Evolutionary conservation across 805 yeast species (phyloP).

Genomic region (Hanseniaspora mollemarum): DNA sequence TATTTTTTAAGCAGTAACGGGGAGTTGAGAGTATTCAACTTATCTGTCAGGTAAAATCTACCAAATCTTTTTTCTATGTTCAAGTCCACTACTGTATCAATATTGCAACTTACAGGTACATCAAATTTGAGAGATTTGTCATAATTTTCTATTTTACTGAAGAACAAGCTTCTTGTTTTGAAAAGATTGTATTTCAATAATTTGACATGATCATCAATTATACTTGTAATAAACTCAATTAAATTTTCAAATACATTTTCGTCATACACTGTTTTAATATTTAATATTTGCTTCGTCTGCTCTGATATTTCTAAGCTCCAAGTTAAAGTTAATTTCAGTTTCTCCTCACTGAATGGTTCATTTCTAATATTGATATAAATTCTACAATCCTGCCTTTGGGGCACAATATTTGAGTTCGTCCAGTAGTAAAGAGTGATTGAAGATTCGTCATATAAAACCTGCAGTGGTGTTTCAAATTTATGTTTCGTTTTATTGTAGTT

Average conservation of each 20-base stretch:
- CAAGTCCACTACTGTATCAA: conserved; percentile 27
- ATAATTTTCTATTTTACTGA: neutral
- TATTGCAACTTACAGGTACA: conserved; percentile 28
- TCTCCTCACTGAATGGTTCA: conserved; percentile 18
- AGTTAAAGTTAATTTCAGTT: conserved; percentile 21
- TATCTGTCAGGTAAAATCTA: conserved; percentile 27
- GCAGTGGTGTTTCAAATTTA: conserved; percentile 7
- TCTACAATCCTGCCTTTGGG: conserved; percentile 20
- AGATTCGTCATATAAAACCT: conserved; percentile 25
- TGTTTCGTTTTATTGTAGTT: conserved; percentile 12
- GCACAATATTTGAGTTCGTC: conserved; percentile 20
- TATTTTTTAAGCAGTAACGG: conserved; percentile 23
- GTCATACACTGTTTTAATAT: conserved; percentile 21
- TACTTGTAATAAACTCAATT: conserved; percentile 25
- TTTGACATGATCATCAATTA: conserved; percentile 25
- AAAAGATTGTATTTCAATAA: conserved; percentile 26
- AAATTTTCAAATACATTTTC: conserved; percentile 27
- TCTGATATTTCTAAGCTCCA: conserved; percentile 24
- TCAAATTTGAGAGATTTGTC: conserved; percentile 22
- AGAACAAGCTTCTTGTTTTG: neutral
- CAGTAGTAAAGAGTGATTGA: conserved; percentile 28
- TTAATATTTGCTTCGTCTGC: conserved; percentile 17
- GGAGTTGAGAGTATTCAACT: conserved; percentile 18
- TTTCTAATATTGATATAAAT: conserved; percentile 27
- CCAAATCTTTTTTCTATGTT: conserved; percentile 29